These are phyloP conservation scores for Colletotrichum shisoi DNA, from an alignment of 2,329 filamentous ascomycete genomes.

Conservation along the genomic window DNA sequence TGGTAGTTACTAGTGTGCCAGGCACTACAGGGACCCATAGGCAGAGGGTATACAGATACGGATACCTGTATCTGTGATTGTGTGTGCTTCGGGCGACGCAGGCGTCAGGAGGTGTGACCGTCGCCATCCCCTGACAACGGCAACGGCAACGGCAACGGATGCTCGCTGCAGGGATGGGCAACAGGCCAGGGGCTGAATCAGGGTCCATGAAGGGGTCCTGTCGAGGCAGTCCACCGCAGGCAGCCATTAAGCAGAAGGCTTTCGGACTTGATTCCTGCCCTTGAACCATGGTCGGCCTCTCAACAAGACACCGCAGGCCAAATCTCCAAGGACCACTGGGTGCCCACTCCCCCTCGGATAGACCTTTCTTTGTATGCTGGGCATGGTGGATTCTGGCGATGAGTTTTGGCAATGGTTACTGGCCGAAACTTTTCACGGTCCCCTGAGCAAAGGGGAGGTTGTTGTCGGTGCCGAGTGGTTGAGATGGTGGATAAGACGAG, in stretches of 20 bases:
- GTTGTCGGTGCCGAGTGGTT: neutral
- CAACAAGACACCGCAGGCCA: neutral
- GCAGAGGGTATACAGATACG: slow-evolving; percentile 10
- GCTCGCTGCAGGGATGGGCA: slow-evolving; percentile 33
- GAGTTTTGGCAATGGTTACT: neutral
- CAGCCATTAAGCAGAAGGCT: slow-evolving; percentile 4
- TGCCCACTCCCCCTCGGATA: neutral
- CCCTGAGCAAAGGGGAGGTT: neutral
- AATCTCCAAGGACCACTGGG: neutral
- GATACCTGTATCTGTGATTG: too few relatives aligned
- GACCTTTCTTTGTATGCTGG: neutral
- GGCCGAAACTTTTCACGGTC: neutral
- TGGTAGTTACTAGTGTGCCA: slow-evolving; percentile 11
- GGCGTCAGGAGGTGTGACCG: neutral
- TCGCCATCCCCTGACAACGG: neutral
- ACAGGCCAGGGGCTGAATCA: slow-evolving; percentile 36
- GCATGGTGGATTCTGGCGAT: neutral
- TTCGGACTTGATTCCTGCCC: neutral
- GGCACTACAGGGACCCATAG: neutral
- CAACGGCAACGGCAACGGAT: slow-evolving; percentile 18
- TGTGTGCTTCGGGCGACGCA: neutral
- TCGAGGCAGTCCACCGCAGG: neutral
- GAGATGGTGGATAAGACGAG: neutral
- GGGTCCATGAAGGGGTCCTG: slow-evolving; percentile 25
- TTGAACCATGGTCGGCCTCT: neutral